These are phyloP conservation scores for California macrophylla DNA, from an alignment of 441 rosid species.

Conservation along the genomic window DNA sequence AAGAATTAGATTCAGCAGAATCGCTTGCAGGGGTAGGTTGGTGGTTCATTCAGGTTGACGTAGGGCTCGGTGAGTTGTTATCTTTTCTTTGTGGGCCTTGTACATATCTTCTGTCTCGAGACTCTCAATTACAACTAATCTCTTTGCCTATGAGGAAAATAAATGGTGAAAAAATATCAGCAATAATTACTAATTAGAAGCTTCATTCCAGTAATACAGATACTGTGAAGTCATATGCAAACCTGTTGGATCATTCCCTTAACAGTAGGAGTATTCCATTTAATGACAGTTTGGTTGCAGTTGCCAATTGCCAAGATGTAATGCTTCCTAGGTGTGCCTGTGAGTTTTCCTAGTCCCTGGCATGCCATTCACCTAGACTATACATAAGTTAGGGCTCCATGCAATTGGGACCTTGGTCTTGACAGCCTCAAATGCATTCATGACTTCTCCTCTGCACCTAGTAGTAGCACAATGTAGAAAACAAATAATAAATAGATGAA, in stretches of 20 bases:
- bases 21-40: conserved; percentile 29
- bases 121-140: conserved; percentile 75
- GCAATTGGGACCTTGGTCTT: conserved; percentile 63
- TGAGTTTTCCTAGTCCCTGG: conserved; percentile 90
- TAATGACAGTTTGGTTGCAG: conserved; percentile 79
- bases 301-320: conserved; percentile 75
- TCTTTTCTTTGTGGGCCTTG: conserved; percentile 67
- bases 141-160: conserved; percentile 50
- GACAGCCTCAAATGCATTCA: conserved; percentile 64
- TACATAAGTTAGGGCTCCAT: conserved; percentile 71
- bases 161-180: background rate
- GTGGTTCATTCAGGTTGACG: conserved; percentile 66
- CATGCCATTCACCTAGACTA: conserved; percentile 79
- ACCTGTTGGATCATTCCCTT: conserved; percentile 94
- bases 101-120: conserved; percentile 93
- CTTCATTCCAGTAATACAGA: background rate
- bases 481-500: background rate
- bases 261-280: conserved; percentile 69
- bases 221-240: background rate
- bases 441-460: conserved; percentile 17
- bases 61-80: conserved; percentile 45
- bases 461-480: background rate
- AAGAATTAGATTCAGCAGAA: conserved; percentile 25
- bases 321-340: conserved; percentile 76
- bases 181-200: background rate